Evolutionary conservation across 352 stramenopile species (phyloP).

Genomic region (Globisporangium polare): DNA sequence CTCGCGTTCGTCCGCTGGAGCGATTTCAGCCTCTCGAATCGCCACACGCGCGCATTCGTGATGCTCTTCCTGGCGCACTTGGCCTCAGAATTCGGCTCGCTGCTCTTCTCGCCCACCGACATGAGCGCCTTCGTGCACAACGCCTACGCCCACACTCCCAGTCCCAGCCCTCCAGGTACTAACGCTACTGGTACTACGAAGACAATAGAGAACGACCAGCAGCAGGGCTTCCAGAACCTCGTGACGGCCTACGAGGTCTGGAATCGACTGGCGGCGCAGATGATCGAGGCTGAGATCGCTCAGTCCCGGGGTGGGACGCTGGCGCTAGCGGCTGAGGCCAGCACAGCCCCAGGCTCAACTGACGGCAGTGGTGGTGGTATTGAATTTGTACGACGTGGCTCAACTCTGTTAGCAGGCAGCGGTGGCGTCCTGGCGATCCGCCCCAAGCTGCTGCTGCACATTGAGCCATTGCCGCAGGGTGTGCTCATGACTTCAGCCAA

Average conservation of each 20-base stretch:
- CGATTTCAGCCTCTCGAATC: constrained; percentile 44
- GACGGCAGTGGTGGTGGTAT: background rate
- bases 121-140: constrained; percentile 59
- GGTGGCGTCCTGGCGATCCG: constrained; percentile 12
- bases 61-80: constrained; percentile 45
- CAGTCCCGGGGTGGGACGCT: constrained; percentile 22
- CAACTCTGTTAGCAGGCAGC: background rate
- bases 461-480: constrained; percentile 36
- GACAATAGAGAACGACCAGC: background rate
- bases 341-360: background rate
- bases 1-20: constrained; percentile 24
- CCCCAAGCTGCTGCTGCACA: constrained; percentile 37
- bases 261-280: constrained; percentile 40
- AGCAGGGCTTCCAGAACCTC: constrained; percentile 22
- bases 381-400: background rate
- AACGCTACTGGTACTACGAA: background rate
- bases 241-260: constrained; percentile 35
- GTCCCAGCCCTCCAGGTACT: background rate
- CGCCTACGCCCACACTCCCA: constrained; percentile 21
- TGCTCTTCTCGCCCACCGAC: constrained; percentile 62
- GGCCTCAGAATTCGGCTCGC: constrained; percentile 39
- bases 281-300: constrained; percentile 37
- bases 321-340: background rate
- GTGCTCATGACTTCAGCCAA: constrained; percentile 22
- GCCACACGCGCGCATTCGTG: constrained; percentile 33